A percentile compares a stretch with the other conserved stretches of the same genome.
Conservation (phyloP, 768 basidiomycete genomes). For the Amanita muscaria region DNA sequence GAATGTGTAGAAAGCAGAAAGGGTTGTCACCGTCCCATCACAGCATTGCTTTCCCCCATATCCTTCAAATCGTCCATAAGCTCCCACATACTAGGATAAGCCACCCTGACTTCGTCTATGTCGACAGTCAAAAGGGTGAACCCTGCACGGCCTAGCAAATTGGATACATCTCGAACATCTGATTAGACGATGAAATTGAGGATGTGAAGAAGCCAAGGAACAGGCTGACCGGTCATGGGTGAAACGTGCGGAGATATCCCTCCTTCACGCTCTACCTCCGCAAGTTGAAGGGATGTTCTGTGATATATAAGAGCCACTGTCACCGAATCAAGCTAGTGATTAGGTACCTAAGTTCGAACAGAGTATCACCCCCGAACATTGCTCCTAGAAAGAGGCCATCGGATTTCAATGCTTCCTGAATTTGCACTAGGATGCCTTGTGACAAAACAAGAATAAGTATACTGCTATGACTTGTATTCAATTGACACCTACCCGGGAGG, state of each 20-base stretch:
- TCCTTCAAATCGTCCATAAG: conserved; percentile 86
- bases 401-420: conserved; percentile 72
- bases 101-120: conserved; percentile 83
- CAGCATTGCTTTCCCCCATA: conserved; percentile 95
- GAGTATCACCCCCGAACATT: conserved; percentile 90
- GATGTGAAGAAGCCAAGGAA: neutral
- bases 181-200: conserved; percentile 3
- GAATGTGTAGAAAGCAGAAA: neutral
- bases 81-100: conserved; percentile 95
- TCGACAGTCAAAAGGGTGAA: conserved; percentile 94
- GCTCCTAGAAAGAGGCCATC: conserved; percentile 94
- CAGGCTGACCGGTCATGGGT: conserved; percentile 83
- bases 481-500: conserved; percentile 68
- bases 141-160: conserved; percentile 85
- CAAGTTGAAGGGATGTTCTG: conserved; percentile 84
- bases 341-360: conserved; percentile 83
- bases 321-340: neutral
- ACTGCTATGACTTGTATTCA: neutral
- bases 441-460: neutral
- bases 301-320: conserved; percentile 1
- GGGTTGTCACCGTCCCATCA: conserved; percentile 61
- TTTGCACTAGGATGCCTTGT: conserved; percentile 76
- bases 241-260: conserved; percentile 96
- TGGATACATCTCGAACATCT: conserved; percentile 93
- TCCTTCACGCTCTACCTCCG: conserved; percentile 89